Evolutionary conservation across 73 alveolate species (phyloP), one percentile per base, ranked within the genome.

Genomic region (Paraurostyla sp.): DNA sequence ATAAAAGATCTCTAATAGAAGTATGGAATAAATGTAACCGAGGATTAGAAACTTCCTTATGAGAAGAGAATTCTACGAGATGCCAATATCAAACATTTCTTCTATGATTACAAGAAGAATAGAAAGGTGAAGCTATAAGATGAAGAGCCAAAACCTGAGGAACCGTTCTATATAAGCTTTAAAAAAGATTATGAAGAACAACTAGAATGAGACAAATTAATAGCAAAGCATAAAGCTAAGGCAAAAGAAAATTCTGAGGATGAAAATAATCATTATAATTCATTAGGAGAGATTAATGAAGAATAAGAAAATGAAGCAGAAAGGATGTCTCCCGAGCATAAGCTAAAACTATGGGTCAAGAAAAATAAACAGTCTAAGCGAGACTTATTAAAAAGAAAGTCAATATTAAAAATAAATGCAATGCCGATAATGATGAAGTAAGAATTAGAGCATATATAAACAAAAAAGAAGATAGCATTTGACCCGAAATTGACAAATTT

Each of bases 71-170:
- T 73, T 18, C 22, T 25, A 16, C 25, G 48, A 30, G 71, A 73
- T 16, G 42, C 71, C 30, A 73, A 73, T 48, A 45, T 30, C 29
- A 73, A 73, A 36, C 4, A 73, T 45, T 73, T 25, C 49, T 73
- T 73, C 50, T 73, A 15, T 30, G 71, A 40, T 3, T 73, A 73
- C 86, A 73, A 73, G 27, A 73, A 73, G 71, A 36, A 73, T 25
- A 41, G 86, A n/a, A 36, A 45, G 52, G 22, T 7, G 0, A 73
- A 25, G 46, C 71, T 73, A 2, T 2, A 73, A 49, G 86, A 73
- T 43, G 71, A 73, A 20, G 3, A 65, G 46, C 13, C 20, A 40
- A 30, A 2, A 16, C 1, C 6, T 13, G 82, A 38, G 41, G 58
- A 65, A 11, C 82, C 82, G 1, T 22, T 65, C 7, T 58, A 65